These are phyloP conservation scores for Salinomyces thailandicus DNA, from an alignment of 2,329 filamentous ascomycete genomes.

Conservation along the genomic window DNA sequence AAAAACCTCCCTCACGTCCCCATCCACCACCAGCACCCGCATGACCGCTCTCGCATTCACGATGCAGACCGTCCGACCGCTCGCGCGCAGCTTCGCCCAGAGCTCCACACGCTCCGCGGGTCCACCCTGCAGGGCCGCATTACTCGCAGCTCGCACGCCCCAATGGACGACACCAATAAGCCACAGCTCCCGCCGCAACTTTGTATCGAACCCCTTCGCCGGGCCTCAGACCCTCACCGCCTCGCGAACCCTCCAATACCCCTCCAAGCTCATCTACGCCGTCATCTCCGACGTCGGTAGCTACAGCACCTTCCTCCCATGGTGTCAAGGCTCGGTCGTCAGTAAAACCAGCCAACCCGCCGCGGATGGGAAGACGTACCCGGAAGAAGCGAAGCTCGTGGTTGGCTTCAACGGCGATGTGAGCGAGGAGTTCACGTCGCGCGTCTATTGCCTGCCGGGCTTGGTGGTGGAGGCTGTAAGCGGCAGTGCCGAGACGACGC, in stretches of 20 bases:
- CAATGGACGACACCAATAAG: constrained; percentile 2
- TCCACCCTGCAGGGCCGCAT: constrained; percentile 9
- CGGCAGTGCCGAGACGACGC: constrained; percentile 43
- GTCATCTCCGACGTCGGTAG: constrained; percentile 81
- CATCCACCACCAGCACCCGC: too few species aligned
- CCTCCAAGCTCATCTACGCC: constrained; percentile 59
- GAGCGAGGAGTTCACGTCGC: constrained; percentile 71
- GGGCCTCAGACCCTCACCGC: constrained; percentile 60
- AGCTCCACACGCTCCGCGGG: constrained; percentile 7
- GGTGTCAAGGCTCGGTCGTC: constrained; percentile 68
- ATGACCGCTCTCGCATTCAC: constrained; percentile 3
- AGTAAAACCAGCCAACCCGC: constrained; percentile 57
- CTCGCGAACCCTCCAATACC: constrained; percentile 65
- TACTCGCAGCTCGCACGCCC: constrained; percentile 3
- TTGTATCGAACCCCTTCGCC: constrained; percentile 37
- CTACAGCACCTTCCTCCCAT: constrained; percentile 83
- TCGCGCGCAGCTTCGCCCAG: constrained; percentile 14
- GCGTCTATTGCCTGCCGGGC: constrained; percentile 65
- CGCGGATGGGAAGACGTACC: constrained; percentile 45
- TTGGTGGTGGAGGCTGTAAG: constrained; percentile 67
- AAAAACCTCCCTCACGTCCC: too few species aligned
- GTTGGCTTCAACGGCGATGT: constrained; percentile 76
- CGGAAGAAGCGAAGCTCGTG: constrained; percentile 65
- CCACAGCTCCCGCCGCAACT: constrained; percentile 28
- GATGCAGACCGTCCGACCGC: constrained; percentile 20